Conservation (phyloP, 345 rosid species). For the Citrus trifoliata region DNA sequence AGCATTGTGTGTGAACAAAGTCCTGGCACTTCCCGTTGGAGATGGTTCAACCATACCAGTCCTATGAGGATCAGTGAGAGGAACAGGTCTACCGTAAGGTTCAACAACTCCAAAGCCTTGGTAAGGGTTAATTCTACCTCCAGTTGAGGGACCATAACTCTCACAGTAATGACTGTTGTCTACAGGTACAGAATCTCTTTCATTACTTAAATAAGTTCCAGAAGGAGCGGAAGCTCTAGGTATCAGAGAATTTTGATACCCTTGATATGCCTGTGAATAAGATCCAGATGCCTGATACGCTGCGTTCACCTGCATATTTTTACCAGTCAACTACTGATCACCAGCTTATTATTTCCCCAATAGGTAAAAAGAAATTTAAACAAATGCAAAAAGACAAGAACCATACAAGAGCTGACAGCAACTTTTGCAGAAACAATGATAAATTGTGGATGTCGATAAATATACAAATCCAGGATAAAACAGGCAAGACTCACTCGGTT, state of each 20-base stretch:
- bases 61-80: background rate
- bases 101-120: constrained; percentile 9
- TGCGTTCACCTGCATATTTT: constrained; percentile 7
- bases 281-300: background rate
- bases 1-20: background rate
- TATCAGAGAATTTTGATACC: constrained; percentile 8
- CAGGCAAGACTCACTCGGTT: constrained; percentile 14
- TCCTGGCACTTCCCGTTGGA: constrained; percentile 1
- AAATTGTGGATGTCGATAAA: background rate
- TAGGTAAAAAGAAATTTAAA: background rate
- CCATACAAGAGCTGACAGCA: background rate
- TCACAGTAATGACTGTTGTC: background rate
- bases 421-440: background rate
- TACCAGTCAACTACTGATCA: background rate
- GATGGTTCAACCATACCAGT: constrained; percentile 7
- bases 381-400: background rate
- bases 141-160: background rate
- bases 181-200: constrained; percentile 3
- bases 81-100: background rate
- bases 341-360: background rate
- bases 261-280: constrained; percentile 2
- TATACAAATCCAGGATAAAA: background rate
- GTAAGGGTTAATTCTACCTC: constrained; percentile 7
- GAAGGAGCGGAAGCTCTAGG: constrained; percentile 4
- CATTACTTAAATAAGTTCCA: constrained; percentile 1